Percentiles rank a stretch among this genome's conserved stretches.
Conservation (phyloP, 495 filamentous ascomycete species). For the Clohesyomyces aquaticus region DNA sequence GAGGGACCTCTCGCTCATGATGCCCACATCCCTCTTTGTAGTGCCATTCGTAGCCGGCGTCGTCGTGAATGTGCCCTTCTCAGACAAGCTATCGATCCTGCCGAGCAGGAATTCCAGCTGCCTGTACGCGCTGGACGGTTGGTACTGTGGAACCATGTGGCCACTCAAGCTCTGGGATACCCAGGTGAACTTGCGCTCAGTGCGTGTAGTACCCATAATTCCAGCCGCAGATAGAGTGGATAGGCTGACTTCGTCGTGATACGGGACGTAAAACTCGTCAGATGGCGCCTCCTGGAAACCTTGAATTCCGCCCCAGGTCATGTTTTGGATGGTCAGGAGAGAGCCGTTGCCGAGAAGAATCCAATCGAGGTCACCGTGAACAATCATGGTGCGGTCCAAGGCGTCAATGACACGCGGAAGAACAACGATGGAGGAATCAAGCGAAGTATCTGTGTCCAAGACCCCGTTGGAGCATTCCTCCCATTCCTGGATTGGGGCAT, state of each 20-base stretch:
- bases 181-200: slow-evolving; percentile 48
- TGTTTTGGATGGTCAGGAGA: slow-evolving; percentile 76
- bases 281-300: slow-evolving; percentile 61
- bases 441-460: slow-evolving; percentile 40
- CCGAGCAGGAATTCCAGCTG: slow-evolving; percentile 59
- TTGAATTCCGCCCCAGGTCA: slow-evolving; percentile 76
- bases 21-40: neutral
- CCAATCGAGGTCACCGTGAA: slow-evolving; percentile 67
- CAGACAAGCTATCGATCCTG: slow-evolving; percentile 42
- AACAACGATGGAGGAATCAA: slow-evolving; percentile 45
- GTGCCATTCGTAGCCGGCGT: slow-evolving; percentile 8
- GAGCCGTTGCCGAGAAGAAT: slow-evolving; percentile 69
- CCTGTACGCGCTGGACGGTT: slow-evolving; percentile 54
- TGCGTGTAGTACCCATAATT: slow-evolving; percentile 45
- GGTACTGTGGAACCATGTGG: slow-evolving; percentile 49
- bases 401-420: slow-evolving; percentile 74
- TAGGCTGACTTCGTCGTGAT: slow-evolving; percentile 40
- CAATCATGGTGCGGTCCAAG: slow-evolving; percentile 70
- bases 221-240: slow-evolving; percentile 42
- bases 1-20: neutral
- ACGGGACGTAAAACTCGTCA: slow-evolving; percentile 49
- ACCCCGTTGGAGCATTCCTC: slow-evolving; percentile 37
- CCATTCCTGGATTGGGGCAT: slow-evolving; percentile 36
- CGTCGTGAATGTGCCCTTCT: slow-evolving; percentile 22
- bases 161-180: slow-evolving; percentile 43